phyloP scores from a whole-genome alignment of 2,329 filamentous ascomycete genomes.

The Alternaria burnsii region DNA sequence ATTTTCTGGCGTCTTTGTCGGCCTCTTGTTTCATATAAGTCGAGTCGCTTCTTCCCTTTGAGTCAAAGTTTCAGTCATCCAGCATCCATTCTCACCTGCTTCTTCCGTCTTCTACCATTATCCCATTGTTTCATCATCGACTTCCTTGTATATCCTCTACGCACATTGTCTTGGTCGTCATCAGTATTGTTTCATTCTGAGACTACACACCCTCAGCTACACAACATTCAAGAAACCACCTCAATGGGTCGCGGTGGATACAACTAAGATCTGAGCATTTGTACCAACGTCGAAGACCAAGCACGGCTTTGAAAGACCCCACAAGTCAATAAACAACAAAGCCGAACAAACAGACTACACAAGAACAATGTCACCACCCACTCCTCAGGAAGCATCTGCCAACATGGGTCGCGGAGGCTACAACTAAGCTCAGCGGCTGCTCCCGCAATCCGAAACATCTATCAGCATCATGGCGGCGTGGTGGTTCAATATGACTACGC shows the following conservation, averaged over 20 bases:
- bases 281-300: constrained; percentile 12
- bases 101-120: constrained; percentile 21
- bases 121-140: constrained; percentile 11
- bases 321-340: constrained; percentile 27
- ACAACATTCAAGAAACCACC: constrained; percentile 11
- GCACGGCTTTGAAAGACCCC: constrained; percentile 1
- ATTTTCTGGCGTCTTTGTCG: constrained; percentile 16
- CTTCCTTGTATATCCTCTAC: not conserved
- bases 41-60: constrained; percentile 14
- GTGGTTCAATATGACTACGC: constrained; percentile 8
- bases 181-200: constrained; percentile 11
- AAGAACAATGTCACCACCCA: constrained; percentile 13
- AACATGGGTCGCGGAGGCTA: constrained; percentile 49
- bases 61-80: constrained; percentile 27
- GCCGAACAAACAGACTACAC: constrained; percentile 4
- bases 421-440: constrained; percentile 35
- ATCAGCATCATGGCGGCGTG: constrained; percentile 6
- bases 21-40: constrained; percentile 29
- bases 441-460: constrained; percentile 20
- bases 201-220: constrained; percentile 9
- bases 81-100: constrained; percentile 16
- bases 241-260: constrained; percentile 53
- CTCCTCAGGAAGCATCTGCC: constrained; percentile 19
- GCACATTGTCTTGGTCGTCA: constrained; percentile 5
- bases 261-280: constrained; percentile 44